phyloP scores from a whole-genome alignment of 495 filamentous ascomycete genomes.

The Cudoniella acicularis region DNA sequence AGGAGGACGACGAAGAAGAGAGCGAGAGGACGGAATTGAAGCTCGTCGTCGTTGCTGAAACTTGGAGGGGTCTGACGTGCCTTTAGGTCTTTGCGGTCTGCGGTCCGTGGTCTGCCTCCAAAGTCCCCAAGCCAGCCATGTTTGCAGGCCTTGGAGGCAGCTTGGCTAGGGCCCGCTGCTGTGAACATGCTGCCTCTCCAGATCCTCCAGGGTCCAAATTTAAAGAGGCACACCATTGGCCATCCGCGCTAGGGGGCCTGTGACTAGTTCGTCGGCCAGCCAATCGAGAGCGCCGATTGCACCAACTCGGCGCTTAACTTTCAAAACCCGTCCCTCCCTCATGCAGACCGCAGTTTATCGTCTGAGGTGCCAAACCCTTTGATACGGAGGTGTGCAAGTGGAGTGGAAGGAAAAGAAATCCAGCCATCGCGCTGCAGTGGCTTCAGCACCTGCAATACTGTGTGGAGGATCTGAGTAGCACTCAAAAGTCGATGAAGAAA shows the following conservation, averaged over 20 bases:
- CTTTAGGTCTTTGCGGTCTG: conserved; percentile 15
- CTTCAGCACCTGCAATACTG: no score
- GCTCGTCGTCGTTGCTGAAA: conserved; percentile 24
- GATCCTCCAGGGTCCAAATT: background rate
- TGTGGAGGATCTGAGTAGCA: background rate
- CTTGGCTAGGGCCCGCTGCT: background rate
- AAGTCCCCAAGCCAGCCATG: background rate
- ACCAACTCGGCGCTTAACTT: background rate
- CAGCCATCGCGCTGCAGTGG: background rate
- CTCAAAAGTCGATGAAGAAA: background rate
- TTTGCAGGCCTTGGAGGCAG: background rate
- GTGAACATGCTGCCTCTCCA: background rate
- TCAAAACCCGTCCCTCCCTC: background rate
- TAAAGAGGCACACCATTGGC: background rate
- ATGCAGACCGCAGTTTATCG: no score
- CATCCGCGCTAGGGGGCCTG: background rate
- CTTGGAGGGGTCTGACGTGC: conserved; percentile 19
- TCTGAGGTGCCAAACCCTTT: no score
- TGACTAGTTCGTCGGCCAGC: background rate
- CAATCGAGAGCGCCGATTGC: background rate
- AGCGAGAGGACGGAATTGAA: conserved; percentile 6
- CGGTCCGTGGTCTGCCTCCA: background rate
- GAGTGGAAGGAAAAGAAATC: no score
- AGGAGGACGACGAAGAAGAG: conserved; percentile 2
- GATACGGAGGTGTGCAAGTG: no score